Percentiles rank a stretch among this genome's conserved stretches.
Conservation (phyloP, 2,329 filamentous ascomycete species). For the Alternaria ethzedia region DNA sequence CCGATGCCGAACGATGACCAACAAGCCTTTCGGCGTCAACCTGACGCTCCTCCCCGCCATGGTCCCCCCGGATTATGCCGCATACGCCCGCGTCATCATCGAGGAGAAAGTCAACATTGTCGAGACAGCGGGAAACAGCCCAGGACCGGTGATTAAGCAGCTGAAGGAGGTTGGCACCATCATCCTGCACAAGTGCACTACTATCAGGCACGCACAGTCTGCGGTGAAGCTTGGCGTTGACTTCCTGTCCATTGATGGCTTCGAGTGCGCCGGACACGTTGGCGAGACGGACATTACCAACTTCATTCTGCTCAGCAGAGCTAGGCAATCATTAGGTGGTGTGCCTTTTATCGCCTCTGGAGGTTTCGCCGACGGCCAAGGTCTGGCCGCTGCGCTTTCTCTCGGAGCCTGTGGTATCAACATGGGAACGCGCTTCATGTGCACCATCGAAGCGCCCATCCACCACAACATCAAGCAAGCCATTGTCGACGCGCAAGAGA, state of each 20-base stretch:
- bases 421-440: conserved; percentile 99
- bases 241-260: conserved; percentile 95
- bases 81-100: conserved; percentile 90
- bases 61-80: conserved; percentile 87
- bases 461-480: conserved; percentile 92
- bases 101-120: conserved; percentile 92
- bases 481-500: conserved; percentile 88
- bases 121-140: conserved; percentile 89
- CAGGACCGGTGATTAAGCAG: conserved; percentile 86
- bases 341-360: conserved; percentile 96
- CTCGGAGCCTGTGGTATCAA: conserved; percentile 94
- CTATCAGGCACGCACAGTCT: conserved; percentile 88
- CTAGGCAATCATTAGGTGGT: conserved; percentile 75
- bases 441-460: conserved; percentile 89
- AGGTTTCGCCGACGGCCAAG: conserved; percentile 93
- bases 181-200: conserved; percentile 97
- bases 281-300: conserved; percentile 89
- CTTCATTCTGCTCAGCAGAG: conserved; percentile 84
- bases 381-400: conserved; percentile 86
- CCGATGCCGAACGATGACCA: conserved; percentile 79
- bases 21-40: conserved; percentile 88
- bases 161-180: conserved; percentile 80
- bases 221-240: conserved; percentile 95
- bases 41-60: conserved; percentile 90
- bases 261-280: conserved; percentile 93